phyloP scores from a whole-genome alignment of 83 land plant species.

The Picea abies region DNA sequence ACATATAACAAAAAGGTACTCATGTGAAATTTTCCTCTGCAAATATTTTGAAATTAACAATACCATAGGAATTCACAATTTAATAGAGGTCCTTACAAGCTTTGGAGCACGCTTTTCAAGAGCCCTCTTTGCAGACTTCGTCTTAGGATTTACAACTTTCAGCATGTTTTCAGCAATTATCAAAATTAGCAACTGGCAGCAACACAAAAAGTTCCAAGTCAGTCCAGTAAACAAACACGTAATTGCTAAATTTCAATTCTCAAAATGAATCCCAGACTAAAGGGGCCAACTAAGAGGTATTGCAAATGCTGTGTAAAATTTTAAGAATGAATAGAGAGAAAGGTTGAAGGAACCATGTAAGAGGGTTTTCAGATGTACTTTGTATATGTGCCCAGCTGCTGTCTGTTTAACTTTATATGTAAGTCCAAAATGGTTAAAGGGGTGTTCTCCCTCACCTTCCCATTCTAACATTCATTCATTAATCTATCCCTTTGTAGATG shows the following conservation, averaged over 20 bases:
- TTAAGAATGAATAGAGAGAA: background rate
- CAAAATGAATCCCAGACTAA: background rate
- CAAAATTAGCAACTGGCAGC: background rate
- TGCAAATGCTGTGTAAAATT: background rate
- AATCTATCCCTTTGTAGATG: background rate
- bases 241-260: background rate
- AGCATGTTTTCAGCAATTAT: constrained; percentile 28
- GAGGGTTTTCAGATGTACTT: no score
- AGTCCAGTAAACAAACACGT: background rate
- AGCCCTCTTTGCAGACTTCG: constrained; percentile 52
- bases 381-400: no score
- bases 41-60: background rate
- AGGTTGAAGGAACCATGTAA: background rate
- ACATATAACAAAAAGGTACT: no score
- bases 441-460: background rate
- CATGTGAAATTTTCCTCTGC: background rate
- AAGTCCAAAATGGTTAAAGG: background rate
- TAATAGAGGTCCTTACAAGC: constrained; percentile 40
- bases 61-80: background rate
- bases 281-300: no score
- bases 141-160: constrained; percentile 62
- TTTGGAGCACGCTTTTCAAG: constrained; percentile 91
- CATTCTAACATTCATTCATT: background rate
- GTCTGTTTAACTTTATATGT: background rate
- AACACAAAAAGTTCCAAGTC: background rate